Base-by-base conservation (phyloP, 495 filamentous ascomycete genomes). In the Daldinia caldariorum region DNA sequence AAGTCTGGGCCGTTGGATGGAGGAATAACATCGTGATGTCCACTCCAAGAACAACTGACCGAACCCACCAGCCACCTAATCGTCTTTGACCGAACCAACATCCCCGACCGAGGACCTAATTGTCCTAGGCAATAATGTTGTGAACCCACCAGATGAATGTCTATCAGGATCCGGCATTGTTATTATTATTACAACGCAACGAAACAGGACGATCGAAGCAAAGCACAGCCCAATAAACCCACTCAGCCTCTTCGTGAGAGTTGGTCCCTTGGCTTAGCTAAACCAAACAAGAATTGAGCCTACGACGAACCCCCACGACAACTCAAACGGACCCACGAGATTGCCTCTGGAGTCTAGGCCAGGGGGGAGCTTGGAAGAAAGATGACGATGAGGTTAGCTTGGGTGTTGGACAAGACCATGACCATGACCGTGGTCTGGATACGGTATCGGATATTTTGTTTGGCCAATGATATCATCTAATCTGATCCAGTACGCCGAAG, bases 401-500 rank as follows among this genome's bases (percentile, higher is more conserved):
- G 56, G 49, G 26, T 26, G 1, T 26, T 26, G 26, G 26, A 26
- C 26, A 26, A 35, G 34, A 10, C 6, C 9, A 35, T 35, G 34
- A 35, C 9, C 34, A 35, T 35, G 9, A 35, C 9, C 34, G 6
- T 35, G 9, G 32, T 39, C 54, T 38, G 51, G 31, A 51, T 31
- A 49, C 9, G 51, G 43, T 47, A 49, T 50, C 39, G 49, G 29
- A 18, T 47, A 54, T 12, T 35, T 65, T 50, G 39, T 8, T 57
- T 50, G 47, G 18, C 57, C 41, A 63, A 58, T 72, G 55, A 55
- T 59, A 67, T 59, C 47, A 72, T 67, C 69, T 72, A 72, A 67
- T 72, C 69, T 64, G 69, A 72, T 72, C 63, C 67, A 49, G 63
- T 47, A 16, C 43, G 58, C 66, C 63, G 49, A 65, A 61, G 14